These are phyloP conservation scores for Saccharomycopsis fermentans DNA, from an alignment of 805 yeast species.

Conservation along the genomic window DNA sequence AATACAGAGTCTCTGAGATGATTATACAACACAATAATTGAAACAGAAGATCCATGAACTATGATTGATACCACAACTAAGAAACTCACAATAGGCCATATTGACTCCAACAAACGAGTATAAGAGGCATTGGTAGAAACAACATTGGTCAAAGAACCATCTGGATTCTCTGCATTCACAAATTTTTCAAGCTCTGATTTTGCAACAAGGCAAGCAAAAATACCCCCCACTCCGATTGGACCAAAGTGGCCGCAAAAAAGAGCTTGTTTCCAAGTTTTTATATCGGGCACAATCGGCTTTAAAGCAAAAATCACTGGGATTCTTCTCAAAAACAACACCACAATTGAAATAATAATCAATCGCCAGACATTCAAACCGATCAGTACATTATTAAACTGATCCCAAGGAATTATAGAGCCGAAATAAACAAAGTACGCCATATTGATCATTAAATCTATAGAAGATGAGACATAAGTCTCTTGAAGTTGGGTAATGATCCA, in stretches of 20 bases:
- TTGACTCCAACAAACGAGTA: slow-evolving; percentile 46
- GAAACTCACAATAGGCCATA: slow-evolving; percentile 82
- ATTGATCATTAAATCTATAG: slow-evolving; percentile 75
- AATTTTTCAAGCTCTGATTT: slow-evolving; percentile 56
- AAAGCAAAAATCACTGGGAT: slow-evolving; percentile 70
- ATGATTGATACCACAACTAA: slow-evolving; percentile 71
- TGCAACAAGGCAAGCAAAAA: slow-evolving; percentile 74
- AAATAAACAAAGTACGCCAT: slow-evolving; percentile 82
- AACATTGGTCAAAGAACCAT: slow-evolving; percentile 44
- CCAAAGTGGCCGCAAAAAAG: slow-evolving; percentile 93
- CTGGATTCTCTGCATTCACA: slow-evolving; percentile 31
- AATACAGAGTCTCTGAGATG: slow-evolving; percentile 87
- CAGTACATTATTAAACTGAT: slow-evolving; percentile 48
- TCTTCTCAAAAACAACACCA: slow-evolving; percentile 65
- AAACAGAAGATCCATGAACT: slow-evolving; percentile 88
- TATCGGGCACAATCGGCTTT: slow-evolving; percentile 76
- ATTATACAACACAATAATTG: slow-evolving; percentile 65
- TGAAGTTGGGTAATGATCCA: slow-evolving; percentile 78
- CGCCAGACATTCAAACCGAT: slow-evolving; percentile 74
- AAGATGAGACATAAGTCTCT: slow-evolving; percentile 79
- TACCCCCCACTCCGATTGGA: slow-evolving; percentile 92
- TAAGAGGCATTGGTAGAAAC: slow-evolving; percentile 41
- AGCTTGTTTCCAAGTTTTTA: slow-evolving; percentile 89
- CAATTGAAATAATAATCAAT: slow-evolving; percentile 61
- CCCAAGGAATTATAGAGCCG: slow-evolving; percentile 90